Evolutionary conservation across 768 basidiomycete genomes (phyloP).

Genomic region (Amanita muscaria): DNA sequence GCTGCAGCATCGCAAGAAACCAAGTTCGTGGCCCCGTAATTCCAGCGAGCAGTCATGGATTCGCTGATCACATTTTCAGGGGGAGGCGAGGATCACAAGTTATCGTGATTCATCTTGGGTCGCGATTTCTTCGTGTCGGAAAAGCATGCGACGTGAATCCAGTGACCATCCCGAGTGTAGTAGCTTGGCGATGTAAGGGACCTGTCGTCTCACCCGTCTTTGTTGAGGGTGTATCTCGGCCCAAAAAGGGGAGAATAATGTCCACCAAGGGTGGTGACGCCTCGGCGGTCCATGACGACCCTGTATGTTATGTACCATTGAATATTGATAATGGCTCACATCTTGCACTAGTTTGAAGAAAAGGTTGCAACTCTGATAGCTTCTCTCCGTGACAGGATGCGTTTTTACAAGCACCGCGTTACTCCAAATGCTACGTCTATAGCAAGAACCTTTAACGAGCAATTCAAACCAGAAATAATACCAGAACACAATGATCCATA

Average conservation of each 20-base stretch:
- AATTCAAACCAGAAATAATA: slow-evolving; percentile 81
- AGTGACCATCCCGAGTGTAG: slow-evolving; percentile 56
- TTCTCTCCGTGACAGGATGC: slow-evolving; percentile 76
- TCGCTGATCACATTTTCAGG: slow-evolving; percentile 19
- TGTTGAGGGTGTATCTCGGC: slow-evolving; percentile 46
- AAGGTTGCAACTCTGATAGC: slow-evolving; percentile 65
- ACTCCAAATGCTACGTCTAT: slow-evolving; percentile 63
- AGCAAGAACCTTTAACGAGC: slow-evolving; percentile 72
- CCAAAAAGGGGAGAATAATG: slow-evolving; percentile 27
- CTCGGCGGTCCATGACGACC: slow-evolving; percentile 43
- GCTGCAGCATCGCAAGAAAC: slow-evolving; percentile 29
- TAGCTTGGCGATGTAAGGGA: slow-evolving; percentile 54
- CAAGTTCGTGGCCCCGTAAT: slow-evolving; percentile 29
- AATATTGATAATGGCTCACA: background rate
- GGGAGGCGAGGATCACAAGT: slow-evolving; percentile 68
- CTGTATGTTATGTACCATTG: slow-evolving; percentile 33
- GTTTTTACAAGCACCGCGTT: slow-evolving; percentile 74
- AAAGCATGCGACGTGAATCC: slow-evolving; percentile 72
- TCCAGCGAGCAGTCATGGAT: slow-evolving; percentile 15
- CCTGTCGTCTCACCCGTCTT: slow-evolving; percentile 34
- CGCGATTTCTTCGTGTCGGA: slow-evolving; percentile 64
- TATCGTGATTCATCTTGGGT: slow-evolving; percentile 75
- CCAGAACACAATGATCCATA: slow-evolving; percentile 78
- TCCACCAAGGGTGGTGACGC: slow-evolving; percentile 38
- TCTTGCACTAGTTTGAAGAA: slow-evolving; percentile 49